These are phyloP conservation scores for Hyaloscypha variabilis DNA, from an alignment of 495 filamentous ascomycete genomes.

Conservation along the genomic window DNA sequence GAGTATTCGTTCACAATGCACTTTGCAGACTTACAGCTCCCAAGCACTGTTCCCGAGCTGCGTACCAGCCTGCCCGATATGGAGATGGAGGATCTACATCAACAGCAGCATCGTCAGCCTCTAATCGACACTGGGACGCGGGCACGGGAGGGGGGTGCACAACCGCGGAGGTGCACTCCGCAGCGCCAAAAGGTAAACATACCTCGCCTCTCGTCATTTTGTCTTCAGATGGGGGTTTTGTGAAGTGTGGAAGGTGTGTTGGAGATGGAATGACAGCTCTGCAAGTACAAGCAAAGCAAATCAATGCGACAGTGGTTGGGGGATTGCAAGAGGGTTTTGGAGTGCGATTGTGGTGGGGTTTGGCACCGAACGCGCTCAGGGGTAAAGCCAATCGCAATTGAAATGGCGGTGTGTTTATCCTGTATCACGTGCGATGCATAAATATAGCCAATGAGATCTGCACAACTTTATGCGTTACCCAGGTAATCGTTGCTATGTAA, in stretches of 20 bases:
- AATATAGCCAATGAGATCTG: not conserved
- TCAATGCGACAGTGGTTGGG: conserved; percentile 1
- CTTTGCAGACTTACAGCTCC: conserved; percentile 74
- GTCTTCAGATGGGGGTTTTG: conserved; percentile 2
- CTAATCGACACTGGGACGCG: not conserved
- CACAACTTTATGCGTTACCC: not conserved
- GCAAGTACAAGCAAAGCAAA: not conserved
- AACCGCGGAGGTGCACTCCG: conserved; percentile 14
- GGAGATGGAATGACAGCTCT: conserved; percentile 9
- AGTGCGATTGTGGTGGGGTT: conserved; percentile 5
- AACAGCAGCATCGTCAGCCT: conserved; percentile 5
- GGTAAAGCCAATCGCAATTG: conserved; percentile 4
- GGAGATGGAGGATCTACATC: conserved; percentile 78
- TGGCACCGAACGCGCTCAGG: not conserved
- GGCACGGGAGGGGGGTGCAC: not conserved
- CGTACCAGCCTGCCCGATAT: conserved; percentile 90
- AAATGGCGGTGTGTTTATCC: not conserved
- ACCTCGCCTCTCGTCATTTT: conserved; percentile 28
- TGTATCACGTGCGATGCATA: not conserved
- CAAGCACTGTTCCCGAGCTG: conserved; percentile 94
- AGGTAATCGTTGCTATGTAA: not conserved
- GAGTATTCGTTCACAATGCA: not conserved
- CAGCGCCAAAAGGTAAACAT: conserved; percentile 10
- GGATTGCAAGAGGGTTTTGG: not conserved
- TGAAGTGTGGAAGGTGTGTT: not conserved